Evolutionary conservation across 768 basidiomycete species (phyloP).

Genomic region (Calocybe gangraenosa): DNA sequence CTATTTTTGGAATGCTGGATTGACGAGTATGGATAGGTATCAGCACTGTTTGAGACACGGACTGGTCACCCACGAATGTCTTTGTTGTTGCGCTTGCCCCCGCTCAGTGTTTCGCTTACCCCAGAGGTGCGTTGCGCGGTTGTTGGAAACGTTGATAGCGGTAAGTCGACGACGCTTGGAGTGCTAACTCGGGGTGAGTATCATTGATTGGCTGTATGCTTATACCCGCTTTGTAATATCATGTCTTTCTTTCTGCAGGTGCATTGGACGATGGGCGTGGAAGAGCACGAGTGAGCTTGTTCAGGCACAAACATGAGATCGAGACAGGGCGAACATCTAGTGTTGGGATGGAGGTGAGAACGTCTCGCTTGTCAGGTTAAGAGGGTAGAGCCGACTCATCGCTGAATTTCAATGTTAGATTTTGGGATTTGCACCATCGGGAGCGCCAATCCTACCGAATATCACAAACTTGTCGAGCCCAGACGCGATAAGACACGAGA

Average conservation of each 20-base stretch:
- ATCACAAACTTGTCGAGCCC: slow-evolving; percentile 50
- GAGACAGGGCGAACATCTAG: slow-evolving; percentile 94
- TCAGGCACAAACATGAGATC: slow-evolving; percentile 96
- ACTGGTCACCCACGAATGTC: slow-evolving; percentile 50
- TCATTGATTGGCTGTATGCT: background rate
- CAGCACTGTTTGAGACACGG: slow-evolving; percentile 46
- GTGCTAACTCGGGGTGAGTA: slow-evolving; percentile 84
- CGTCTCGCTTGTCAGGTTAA: too few species aligned
- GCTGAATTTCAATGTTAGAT: slow-evolving; percentile 46
- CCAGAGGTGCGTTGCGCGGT: slow-evolving; percentile 95
- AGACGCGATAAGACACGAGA: slow-evolving; percentile 74
- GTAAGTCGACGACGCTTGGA: slow-evolving; percentile 92
- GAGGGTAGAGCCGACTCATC: background rate
- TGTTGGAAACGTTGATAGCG: slow-evolving; percentile 92
- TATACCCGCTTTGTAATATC: too few species aligned
- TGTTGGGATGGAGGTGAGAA: slow-evolving; percentile 88
- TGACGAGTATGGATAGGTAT: slow-evolving; percentile 35
- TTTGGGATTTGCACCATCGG: slow-evolving; percentile 77
- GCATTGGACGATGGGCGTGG: slow-evolving; percentile 80
- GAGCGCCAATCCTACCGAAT: slow-evolving; percentile 75
- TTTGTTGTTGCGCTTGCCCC: slow-evolving; percentile 69
- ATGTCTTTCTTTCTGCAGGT: slow-evolving; percentile 33
- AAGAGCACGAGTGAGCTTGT: slow-evolving; percentile 80
- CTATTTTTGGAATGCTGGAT: background rate
- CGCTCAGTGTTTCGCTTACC: slow-evolving; percentile 69